Evolutionary conservation across 2,329 filamentous ascomycete species (phyloP).

Genomic region (Septoria linicola): DNA sequence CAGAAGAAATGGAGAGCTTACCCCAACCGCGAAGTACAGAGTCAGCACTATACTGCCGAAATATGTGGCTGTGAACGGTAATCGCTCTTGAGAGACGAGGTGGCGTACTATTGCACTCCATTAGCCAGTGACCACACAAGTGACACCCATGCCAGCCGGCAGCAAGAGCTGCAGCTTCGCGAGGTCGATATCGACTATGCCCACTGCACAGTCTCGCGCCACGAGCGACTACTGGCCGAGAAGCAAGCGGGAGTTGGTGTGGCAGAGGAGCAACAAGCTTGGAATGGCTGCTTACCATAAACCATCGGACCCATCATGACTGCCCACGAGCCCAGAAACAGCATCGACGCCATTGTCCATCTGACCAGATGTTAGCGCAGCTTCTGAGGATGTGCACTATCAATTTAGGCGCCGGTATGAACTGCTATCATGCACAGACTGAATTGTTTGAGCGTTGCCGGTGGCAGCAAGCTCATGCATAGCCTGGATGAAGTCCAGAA

Average conservation of each 20-base stretch:
- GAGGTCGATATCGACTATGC: slow-evolving; percentile 14
- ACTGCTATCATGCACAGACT: slow-evolving; percentile 4
- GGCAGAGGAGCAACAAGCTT: slow-evolving; percentile 23
- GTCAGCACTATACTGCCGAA: slow-evolving; percentile 90
- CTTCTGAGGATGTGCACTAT: no score
- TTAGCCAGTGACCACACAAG: slow-evolving; percentile 21
- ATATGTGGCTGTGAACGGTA: slow-evolving; percentile 92
- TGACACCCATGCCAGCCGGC: slow-evolving; percentile 20
- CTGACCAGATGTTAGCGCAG: slow-evolving; percentile 55
- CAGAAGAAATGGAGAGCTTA: slow-evolving; percentile 54
- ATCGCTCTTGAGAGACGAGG: slow-evolving; percentile 75
- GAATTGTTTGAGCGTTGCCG: slow-evolving; percentile 10
- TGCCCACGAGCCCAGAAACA: slow-evolving; percentile 91
- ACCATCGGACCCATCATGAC: slow-evolving; percentile 87
- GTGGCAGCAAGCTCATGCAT: slow-evolving; percentile 5
- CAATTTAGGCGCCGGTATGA: slow-evolving; percentile 3
- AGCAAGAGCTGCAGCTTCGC: slow-evolving; percentile 22
- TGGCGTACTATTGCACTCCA: slow-evolving; percentile 59
- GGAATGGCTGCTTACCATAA: slow-evolving; percentile 56
- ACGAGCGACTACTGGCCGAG: slow-evolving; percentile 22
- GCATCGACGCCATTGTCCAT: slow-evolving; percentile 87
- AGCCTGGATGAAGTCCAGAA: slow-evolving; percentile 15
- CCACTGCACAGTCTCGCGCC: slow-evolving; percentile 15
- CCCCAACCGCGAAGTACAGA: slow-evolving; percentile 86
- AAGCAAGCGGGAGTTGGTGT: slow-evolving; percentile 17